Evolutionary conservation across 2,329 filamentous ascomycete genomes (phyloP), one percentile per base, ranked within the genome.

Genomic region (Ophiosphaerella korrae): DNA sequence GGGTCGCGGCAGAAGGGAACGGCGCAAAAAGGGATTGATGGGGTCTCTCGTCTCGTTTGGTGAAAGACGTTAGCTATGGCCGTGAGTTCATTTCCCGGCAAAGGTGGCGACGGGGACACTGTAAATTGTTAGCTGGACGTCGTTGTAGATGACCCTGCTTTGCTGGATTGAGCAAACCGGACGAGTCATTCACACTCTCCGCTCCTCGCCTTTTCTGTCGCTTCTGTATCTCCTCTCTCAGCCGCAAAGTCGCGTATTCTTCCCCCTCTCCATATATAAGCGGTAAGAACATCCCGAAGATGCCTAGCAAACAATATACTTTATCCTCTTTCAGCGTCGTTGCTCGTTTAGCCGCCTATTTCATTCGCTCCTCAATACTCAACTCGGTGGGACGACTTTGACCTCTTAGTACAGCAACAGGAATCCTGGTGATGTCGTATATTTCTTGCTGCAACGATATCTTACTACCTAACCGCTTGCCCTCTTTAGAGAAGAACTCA

Each of bases 241-340:
- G 56, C 47, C 50, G 58, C 34, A 31, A 43, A 32, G 14, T 55
- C 29, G 57, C 57, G 26, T 58, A 50, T 21, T 29, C 55, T 49
- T 58, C 53, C n/a, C 60, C 58, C 49, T 64, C 58, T 3, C 18
- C 18, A 4, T 21, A 21, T 21, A 21, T 21, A 21, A 21, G 18
- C 18, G 18, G 5, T 4, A 63, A 33, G 29, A 52, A 54, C 9
- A 65, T 58, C 23, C 52, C 61, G 37, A 67, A 67, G 9, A 67
- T 51, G 0, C 65, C 65, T 13, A 63, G 51, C 33, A 68, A 47
- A 37, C 56, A 67, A 31, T 66, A 67, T 3, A 55, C 57, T 35
- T 41, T 54, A 34, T 68, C 64, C 41, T 68, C 63, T 13, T 59
- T 50, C 9, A 47, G 1, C 26, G 53, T 63, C 8, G 64, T 67